Percentiles rank a stretch among this genome's conserved stretches.
Evolutionary conservation across 495 filamentous ascomycete species (phyloP).

Genomic region (Aspergillus cavernicola): DNA sequence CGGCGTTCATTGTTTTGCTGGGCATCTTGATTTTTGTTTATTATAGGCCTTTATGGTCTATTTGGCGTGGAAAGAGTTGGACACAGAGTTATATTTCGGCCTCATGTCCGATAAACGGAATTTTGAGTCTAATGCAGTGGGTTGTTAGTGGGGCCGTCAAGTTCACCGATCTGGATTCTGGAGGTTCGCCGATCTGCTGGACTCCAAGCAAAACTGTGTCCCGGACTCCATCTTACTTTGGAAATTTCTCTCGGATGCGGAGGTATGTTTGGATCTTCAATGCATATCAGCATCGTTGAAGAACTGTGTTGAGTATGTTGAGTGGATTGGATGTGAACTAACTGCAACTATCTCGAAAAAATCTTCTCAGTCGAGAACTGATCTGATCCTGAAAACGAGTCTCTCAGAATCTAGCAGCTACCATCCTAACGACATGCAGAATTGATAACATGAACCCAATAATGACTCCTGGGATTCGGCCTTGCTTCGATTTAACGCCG

Average conservation of each 20-base stretch:
- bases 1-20: constrained; percentile 42
- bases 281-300: not conserved
- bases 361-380: not conserved
- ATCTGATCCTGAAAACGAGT: not conserved
- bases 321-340: not conserved
- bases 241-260: too few relatives aligned
- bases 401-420: constrained; percentile 1
- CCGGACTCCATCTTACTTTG: not conserved
- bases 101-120: constrained; percentile 13
- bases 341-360: not conserved
- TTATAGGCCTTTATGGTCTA: not conserved
- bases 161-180: constrained; percentile 3
- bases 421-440: not conserved
- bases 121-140: not conserved
- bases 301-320: not conserved
- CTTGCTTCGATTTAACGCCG: constrained; percentile 23
- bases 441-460: constrained; percentile 1
- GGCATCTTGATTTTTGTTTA: constrained; percentile 6
- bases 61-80: not conserved
- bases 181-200: not conserved
- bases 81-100: constrained; percentile 1
- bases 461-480: not conserved
- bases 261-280: not conserved
- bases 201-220: too few relatives aligned
- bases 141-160: constrained; percentile 4